A percentile compares a stretch with the other conserved stretches of the same genome.
Conservation (phyloP, 495 filamentous ascomycete genomes). For the Corynascus novoguineensis region DNA sequence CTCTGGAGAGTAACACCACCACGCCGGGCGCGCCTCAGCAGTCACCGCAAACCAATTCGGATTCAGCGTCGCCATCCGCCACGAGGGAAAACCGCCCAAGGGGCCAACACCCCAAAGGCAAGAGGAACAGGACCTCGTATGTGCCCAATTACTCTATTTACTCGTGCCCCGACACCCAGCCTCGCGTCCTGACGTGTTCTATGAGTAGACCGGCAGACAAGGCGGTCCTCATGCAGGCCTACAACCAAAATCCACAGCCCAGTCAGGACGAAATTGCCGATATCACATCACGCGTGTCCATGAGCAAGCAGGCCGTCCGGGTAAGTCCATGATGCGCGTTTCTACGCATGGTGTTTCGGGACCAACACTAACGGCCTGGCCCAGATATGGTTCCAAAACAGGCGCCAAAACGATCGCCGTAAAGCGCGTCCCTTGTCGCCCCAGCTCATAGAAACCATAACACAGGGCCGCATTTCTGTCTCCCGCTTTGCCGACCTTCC, state of each 20-base stretch:
- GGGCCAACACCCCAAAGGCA: conserved; percentile 41
- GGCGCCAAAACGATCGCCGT: conserved; percentile 85
- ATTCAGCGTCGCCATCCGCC: conserved; percentile 5
- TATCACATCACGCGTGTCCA: conserved; percentile 58
- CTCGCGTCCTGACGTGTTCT: conserved; percentile 12
- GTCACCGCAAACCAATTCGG: background rate
- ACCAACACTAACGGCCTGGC: background rate
- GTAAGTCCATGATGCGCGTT: conserved; percentile 51
- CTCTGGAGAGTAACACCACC: background rate
- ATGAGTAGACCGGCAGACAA: conserved; percentile 74
- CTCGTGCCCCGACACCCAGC: conserved; percentile 4
- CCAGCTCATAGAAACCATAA: conserved; percentile 65
- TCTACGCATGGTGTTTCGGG: background rate
- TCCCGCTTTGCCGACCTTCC: background rate
- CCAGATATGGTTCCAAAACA: conserved; percentile 99
- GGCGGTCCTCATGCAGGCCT: conserved; percentile 82
- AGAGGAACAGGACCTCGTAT: conserved; percentile 53
- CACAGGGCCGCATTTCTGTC: conserved; percentile 46
- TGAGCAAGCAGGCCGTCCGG: conserved; percentile 98
- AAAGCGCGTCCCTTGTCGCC: conserved; percentile 83
- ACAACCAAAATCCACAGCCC: conserved; percentile 78
- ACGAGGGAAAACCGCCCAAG: conserved; percentile 6
- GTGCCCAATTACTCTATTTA: conserved; percentile 18
- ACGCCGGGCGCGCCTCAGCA: background rate
- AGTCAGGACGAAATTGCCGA: conserved; percentile 80